phyloP scores from a whole-genome alignment of 2,329 filamentous ascomycete species.

The Stachybotrys echinatus region DNA sequence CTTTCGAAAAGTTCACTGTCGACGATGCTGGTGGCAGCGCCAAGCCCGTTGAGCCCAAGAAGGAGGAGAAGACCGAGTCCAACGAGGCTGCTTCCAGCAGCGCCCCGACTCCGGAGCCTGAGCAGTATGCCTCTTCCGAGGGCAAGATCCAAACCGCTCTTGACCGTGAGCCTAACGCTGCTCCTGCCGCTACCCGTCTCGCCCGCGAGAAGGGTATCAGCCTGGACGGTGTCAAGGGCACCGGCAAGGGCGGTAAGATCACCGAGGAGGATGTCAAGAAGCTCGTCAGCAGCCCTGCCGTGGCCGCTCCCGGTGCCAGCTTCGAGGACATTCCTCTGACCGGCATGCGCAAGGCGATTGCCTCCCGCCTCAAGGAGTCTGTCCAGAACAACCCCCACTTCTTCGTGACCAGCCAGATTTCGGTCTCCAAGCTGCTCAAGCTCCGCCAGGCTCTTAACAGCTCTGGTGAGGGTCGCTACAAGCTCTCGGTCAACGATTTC shows the following conservation, averaged over 20 bases:
- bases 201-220: slow-evolving; percentile 81
- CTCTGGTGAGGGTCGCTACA: slow-evolving; percentile 87
- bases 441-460: slow-evolving; percentile 91
- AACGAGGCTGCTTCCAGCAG: slow-evolving; percentile 44
- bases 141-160: slow-evolving; percentile 79
- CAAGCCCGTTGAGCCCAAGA: slow-evolving; percentile 58
- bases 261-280: slow-evolving; percentile 94
- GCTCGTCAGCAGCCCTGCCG: slow-evolving; percentile 54
- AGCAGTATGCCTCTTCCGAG: slow-evolving; percentile 68
- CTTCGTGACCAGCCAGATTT: slow-evolving; percentile 88
- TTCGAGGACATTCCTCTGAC: slow-evolving; percentile 82
- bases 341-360: slow-evolving; percentile 98
- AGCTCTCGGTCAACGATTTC: slow-evolving; percentile 99
- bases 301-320: slow-evolving; percentile 53
- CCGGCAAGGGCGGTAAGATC: slow-evolving; percentile 79
- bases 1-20: slow-evolving; percentile 83
- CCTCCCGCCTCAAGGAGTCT: slow-evolving; percentile 81
- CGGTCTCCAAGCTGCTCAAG: slow-evolving; percentile 92
- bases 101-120: slow-evolving; percentile 44
- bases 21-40: slow-evolving; percentile 85
- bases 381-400: slow-evolving; percentile 95
- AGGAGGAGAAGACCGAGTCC: slow-evolving; percentile 60
- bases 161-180: slow-evolving; percentile 72
- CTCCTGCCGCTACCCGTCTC: slow-evolving; percentile 70
- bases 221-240: slow-evolving; percentile 76